Conservation (phyloP, 768 basidiomycete species). For the Auriscalpium vulgare region DNA sequence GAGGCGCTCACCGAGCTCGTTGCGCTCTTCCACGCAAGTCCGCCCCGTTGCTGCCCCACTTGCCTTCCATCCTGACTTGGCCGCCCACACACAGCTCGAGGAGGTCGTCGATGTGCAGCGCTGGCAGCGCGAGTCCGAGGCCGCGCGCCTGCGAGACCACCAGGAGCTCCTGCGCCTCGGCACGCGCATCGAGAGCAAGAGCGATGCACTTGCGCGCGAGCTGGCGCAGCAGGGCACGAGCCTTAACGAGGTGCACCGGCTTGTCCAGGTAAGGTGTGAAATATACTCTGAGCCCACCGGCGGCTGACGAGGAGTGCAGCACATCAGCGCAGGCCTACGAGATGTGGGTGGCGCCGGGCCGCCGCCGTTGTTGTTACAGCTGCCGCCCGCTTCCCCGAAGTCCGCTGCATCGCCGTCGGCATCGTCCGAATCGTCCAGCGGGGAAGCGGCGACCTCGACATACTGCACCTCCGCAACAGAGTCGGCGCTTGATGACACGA, state of each 20-base stretch:
- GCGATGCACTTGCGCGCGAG: conserved; percentile 8
- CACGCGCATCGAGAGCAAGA: conserved; percentile 7
- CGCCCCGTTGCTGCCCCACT: not conserved
- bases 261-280: conserved; percentile 4
- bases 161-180: conserved; percentile 8
- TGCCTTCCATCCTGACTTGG: not conserved
- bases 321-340: not conserved
- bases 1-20: conserved; percentile 12
- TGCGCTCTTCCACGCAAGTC: conserved; percentile 12
- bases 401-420: not conserved
- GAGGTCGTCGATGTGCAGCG: conserved; percentile 6
- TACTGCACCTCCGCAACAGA: too few species aligned
- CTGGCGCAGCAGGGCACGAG: conserved; percentile 13
- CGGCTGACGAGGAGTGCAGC: not conserved
- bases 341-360: not conserved
- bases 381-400: not conserved
- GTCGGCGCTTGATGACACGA: not conserved
- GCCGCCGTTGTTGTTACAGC: not conserved
- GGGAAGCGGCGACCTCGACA: too few species aligned
- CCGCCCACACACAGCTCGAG: conserved; percentile 4
- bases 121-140: conserved; percentile 9
- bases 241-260: conserved; percentile 5
- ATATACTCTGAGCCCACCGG: too few species aligned
- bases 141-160: conserved; percentile 9
- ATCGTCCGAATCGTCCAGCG: too few species aligned